Conservation (phyloP, 305 asterid genomes). For the Coffea humblotiana region DNA sequence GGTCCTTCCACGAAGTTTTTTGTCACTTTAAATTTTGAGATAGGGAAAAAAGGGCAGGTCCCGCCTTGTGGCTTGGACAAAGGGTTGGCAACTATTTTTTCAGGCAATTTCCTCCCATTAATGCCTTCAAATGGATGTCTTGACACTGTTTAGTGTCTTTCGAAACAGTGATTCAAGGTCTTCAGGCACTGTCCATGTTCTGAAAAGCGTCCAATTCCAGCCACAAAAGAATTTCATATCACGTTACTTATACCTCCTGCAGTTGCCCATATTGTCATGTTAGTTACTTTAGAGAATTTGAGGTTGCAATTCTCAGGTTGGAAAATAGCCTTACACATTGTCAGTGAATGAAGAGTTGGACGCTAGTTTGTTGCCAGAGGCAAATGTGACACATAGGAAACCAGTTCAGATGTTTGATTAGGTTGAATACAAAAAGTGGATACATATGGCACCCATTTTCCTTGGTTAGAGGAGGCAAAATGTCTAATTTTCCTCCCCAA, state of each 20-base stretch:
- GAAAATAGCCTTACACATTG: slow-evolving; percentile 2
- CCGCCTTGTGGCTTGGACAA: slow-evolving; percentile 4
- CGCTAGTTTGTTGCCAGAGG: not conserved
- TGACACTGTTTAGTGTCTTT: not conserved
- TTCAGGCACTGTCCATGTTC: not conserved
- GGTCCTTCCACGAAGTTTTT: slow-evolving; percentile 25
- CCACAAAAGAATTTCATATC: not conserved
- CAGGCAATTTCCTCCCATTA: not conserved
- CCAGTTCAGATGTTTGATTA: slow-evolving; percentile 5
- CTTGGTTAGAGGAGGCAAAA: not conserved
- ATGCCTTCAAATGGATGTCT: not conserved
- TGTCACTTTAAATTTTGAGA: not conserved
- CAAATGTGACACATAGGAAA: slow-evolving; percentile 11
- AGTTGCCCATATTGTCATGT: slow-evolving; percentile 15
- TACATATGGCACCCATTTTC: slow-evolving; percentile 16
- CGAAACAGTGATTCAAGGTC: not conserved
- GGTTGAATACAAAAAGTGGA: slow-evolving; percentile 11
- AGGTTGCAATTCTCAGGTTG: not conserved
- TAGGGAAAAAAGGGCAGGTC: slow-evolving; percentile 12
- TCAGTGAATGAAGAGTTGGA: slow-evolving; percentile 1
- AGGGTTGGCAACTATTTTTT: slow-evolving; percentile 3
- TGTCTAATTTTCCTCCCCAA: not conserved
- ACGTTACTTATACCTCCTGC: not conserved
- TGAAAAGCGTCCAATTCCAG: slow-evolving; percentile 7
- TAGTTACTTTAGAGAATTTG: slow-evolving; percentile 9